Conservation (phyloP, 164 flowering plant genomes). For the Macadamia tetraphylla region DNA sequence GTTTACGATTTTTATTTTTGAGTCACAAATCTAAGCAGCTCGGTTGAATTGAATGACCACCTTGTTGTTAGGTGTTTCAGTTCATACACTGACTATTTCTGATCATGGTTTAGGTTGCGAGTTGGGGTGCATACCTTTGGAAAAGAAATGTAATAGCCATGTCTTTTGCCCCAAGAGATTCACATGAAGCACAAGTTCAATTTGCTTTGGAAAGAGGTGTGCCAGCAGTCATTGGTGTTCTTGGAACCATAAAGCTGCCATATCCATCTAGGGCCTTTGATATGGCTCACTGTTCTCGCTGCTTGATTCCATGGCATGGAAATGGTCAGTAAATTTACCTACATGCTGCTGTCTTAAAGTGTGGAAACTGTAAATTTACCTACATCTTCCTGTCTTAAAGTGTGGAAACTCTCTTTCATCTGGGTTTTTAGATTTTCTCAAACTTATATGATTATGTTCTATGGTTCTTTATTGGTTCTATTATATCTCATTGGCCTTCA, state of each 20-base stretch:
- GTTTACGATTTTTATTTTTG: neutral
- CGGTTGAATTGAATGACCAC: neutral
- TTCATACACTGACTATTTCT: constrained; percentile 6
- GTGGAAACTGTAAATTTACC: constrained; percentile 3
- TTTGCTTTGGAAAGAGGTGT: constrained; percentile 95
- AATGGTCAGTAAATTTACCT: constrained; percentile 48
- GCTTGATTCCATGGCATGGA: constrained; percentile 83
- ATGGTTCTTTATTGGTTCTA: too few relatives aligned
- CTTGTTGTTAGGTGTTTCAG: neutral
- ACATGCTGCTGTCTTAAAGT: neutral
- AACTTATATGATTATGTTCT: too few relatives aligned
- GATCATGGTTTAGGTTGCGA: constrained; percentile 60
- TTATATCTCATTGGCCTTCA: too few relatives aligned
- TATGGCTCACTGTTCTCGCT: constrained; percentile 95
- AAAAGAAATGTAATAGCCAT: constrained; percentile 82
- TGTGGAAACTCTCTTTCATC: neutral
- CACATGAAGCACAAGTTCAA: constrained; percentile 91
- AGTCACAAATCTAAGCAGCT: neutral
- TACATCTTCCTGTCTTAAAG: neutral
- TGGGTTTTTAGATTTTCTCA: too few relatives aligned
- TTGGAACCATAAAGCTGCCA: constrained; percentile 76
- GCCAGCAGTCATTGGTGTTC: constrained; percentile 91
- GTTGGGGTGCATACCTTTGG: constrained; percentile 91
- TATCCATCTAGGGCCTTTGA: constrained; percentile 87
- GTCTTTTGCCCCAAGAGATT: constrained; percentile 95